Evolutionary conservation across 139 green algal species (phyloP), one percentile per base, ranked within the genome.

Genomic region (Ostreobium quekettii): DNA sequence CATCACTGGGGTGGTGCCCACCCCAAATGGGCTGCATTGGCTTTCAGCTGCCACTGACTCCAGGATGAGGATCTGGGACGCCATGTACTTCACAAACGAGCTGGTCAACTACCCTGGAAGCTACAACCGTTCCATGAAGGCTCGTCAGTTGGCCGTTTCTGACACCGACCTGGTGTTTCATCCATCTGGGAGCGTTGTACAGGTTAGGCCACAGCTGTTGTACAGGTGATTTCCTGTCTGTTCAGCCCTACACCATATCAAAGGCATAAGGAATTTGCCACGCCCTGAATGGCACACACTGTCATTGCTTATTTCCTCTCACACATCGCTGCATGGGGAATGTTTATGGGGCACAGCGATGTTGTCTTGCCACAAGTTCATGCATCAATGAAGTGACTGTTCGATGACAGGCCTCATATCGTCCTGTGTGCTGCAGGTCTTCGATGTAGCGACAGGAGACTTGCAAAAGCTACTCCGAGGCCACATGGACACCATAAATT

Each of bases 41-140:
- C 31, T 96, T 2, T 86, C 71, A 38, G 79, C 80, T n/a, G 90
- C 85, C 42, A 85, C 77, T 1, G 90, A 96, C 75, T 78, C 75
- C n/a, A 73, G 78, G 0, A 38, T 96, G 47, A 73, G 85, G 24
- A 79, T 95, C 53, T 96, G 90, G 90, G 86, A 96, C 71, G 66
- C 74, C 42, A 6, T 66, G 30, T 46, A 68, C 22, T 29, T 70
- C 4, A 49, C 79, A 26, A 83, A 94, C 72, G 33, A 62, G 59
- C 76, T 95, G 39, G 80, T 93, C 2, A 75, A 87, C 58, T 95
- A 87, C 58, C 48, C 74, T 0, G 72, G 76, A 19, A 80, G 83
- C 0, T 77, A 74, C 69, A 93, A 91, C 75, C 70, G 75, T 26
- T 74, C 83, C 5, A 60, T 66, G 5, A 66, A 67, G 29, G 72